Evolutionary conservation across 805 yeast species (phyloP).

Genomic region (Hanseniaspora singularis): DNA sequence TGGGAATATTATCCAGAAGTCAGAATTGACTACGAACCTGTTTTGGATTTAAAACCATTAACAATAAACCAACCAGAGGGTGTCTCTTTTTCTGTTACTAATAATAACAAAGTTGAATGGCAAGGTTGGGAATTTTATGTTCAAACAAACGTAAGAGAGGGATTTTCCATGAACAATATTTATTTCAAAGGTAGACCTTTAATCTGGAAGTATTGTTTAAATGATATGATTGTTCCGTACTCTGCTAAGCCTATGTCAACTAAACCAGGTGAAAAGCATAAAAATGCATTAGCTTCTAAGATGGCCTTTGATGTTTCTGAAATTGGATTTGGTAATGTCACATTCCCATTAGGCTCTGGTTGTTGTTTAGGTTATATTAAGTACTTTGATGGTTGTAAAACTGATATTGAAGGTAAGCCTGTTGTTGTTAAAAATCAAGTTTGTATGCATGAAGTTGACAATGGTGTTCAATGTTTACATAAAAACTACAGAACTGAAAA

Average conservation of each 20-base stretch:
- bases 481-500: slow-evolving; percentile 62
- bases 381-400: slow-evolving; percentile 52
- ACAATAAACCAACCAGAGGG: slow-evolving; percentile 68
- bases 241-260: slow-evolving; percentile 47
- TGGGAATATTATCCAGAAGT: slow-evolving; percentile 72
- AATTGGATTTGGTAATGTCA: slow-evolving; percentile 67
- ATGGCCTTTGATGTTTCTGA: slow-evolving; percentile 82
- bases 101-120: slow-evolving; percentile 57
- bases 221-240: slow-evolving; percentile 82
- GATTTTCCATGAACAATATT: slow-evolving; percentile 61
- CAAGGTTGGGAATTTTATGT: slow-evolving; percentile 77
- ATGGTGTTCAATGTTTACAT: slow-evolving; percentile 67
- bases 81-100: slow-evolving; percentile 47
- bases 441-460: slow-evolving; percentile 72
- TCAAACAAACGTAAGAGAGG: slow-evolving; percentile 62
- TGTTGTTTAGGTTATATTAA: slow-evolving; percentile 73
- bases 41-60: slow-evolving; percentile 55
- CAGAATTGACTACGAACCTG: slow-evolving; percentile 37
- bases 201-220: slow-evolving; percentile 58
- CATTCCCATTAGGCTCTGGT: slow-evolving; percentile 56
- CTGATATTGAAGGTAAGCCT: slow-evolving; percentile 50
- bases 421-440: slow-evolving; percentile 53
- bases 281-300: slow-evolving; percentile 73
- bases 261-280: slow-evolving; percentile 18
- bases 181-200: slow-evolving; percentile 65